Base-by-base conservation (phyloP, 768 basidiomycete genomes). In the Wakefieldia striispora region DNA sequence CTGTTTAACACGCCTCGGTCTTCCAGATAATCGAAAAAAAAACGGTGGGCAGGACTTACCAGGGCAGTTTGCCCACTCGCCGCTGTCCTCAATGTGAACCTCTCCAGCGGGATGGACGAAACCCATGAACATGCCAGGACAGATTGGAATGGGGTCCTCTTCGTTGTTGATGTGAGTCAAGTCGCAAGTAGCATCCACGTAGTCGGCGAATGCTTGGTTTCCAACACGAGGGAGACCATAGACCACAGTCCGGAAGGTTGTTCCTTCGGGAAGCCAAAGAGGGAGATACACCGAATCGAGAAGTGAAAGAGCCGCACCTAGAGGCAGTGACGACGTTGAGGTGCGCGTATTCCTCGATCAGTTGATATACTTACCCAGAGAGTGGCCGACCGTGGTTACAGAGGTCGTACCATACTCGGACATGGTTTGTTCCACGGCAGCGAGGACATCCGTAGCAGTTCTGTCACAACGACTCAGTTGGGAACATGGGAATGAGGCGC, bases 141-240 rank as follows among this genome's bases (percentile, higher is more conserved):
- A 43, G 45, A 58, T 71, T 2, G 76, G 76, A 16, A 77, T 54
- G 0, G 67, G 62, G 45, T 77, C 76, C 44, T 70, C 47, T 51
- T 63, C 39, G 65, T 85, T 83, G 61, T 78, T 83, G 61, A 85
- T 74, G 51, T 78, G 82, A 4, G 73, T 81, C 40, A 82, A 56
- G 12, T 66, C 51, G 34, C 70, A 40, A 38, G 77, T 65, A 11
- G 72, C 63, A 53, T 83, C 79, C 42, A 83, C 74, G 55, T 76
- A 78, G 55, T 81, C 55, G 1, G 82, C 82, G 51, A 84, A 86
- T 2, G 71, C 80, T 59, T 78, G 74, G 64, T 85, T 84, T 12
- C 84, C 82, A 23, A 70, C 72, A 17, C 72, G 62, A 34, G 71
- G 73, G 27, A 75, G 60, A 26, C 72, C 73, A 39, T 69, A 74